Conservation (phyloP, 495 filamentous ascomycete species). For the Geoglossum glabrum region DNA sequence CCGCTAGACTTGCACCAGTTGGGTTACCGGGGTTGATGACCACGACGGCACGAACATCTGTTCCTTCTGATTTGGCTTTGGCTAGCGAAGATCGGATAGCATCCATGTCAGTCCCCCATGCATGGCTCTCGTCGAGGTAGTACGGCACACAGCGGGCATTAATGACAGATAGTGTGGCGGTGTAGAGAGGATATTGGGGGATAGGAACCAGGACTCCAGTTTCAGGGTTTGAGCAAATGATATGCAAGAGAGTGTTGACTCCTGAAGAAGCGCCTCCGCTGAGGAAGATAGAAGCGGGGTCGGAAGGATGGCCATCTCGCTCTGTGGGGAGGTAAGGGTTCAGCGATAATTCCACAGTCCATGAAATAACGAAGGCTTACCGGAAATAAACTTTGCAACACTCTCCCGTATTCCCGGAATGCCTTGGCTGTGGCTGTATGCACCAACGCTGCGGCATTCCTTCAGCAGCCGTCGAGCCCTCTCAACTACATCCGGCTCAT, state of each 20-base stretch:
- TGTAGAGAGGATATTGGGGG: slow-evolving; percentile 95
- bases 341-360: background rate
- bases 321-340: slow-evolving; percentile 19
- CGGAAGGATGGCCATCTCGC: slow-evolving; percentile 71
- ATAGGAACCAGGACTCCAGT: slow-evolving; percentile 86
- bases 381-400: slow-evolving; percentile 78
- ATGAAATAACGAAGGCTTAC: slow-evolving; percentile 22
- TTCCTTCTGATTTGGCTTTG: slow-evolving; percentile 51
- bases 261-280: slow-evolving; percentile 82
- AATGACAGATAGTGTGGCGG: slow-evolving; percentile 71
- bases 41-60: slow-evolving; percentile 76
- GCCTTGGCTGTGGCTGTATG: slow-evolving; percentile 88
- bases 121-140: slow-evolving; percentile 63
- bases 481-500: slow-evolving; percentile 72
- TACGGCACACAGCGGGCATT: slow-evolving; percentile 82
- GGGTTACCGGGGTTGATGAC: slow-evolving; percentile 98
- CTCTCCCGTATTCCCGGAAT: slow-evolving; percentile 67
- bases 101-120: slow-evolving; percentile 70
- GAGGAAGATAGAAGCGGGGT: slow-evolving; percentile 63
- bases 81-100: slow-evolving; percentile 50
- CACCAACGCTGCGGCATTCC: slow-evolving; percentile 76
- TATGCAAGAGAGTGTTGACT: slow-evolving; percentile 76
- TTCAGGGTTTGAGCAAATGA: slow-evolving; percentile 61
- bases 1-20: slow-evolving; percentile 65
- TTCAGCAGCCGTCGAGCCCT: slow-evolving; percentile 60